phyloP scores from a whole-genome alignment of 208 protist genomes.

The Lotmaria passim region DNA sequence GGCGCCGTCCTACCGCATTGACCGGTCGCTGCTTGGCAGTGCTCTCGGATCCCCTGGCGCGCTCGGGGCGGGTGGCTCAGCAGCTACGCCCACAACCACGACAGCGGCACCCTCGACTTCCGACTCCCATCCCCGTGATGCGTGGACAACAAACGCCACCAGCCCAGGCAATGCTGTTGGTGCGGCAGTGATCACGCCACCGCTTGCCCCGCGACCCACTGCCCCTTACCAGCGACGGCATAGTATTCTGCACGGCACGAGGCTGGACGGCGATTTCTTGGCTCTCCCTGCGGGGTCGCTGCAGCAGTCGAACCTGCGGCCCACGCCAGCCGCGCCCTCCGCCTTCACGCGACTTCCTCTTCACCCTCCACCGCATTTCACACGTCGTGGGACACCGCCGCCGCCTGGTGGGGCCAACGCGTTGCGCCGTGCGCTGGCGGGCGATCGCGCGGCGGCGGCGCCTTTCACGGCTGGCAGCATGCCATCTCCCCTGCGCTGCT shows the following conservation, averaged over 20 bases:
- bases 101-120: not conserved
- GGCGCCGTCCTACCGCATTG: slow-evolving; percentile 14
- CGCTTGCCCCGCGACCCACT: not conserved
- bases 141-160: not conserved
- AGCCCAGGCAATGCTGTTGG: not conserved
- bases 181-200: not conserved
- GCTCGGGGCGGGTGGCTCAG: not conserved
- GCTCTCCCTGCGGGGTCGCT: not conserved
- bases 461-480: not conserved
- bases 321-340: not conserved
- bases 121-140: not conserved
- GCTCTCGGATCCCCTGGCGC: not conserved
- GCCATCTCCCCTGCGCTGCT: slow-evolving; percentile 1
- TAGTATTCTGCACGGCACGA: slow-evolving; percentile 25
- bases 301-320: not conserved
- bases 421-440: slow-evolving; percentile 7
- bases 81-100: not conserved
- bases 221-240: slow-evolving; percentile 21
- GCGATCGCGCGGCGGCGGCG: not conserved
- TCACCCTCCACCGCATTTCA: too few relatives aligned
- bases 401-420: slow-evolving; percentile 4
- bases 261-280: slow-evolving; percentile 7
- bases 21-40: slow-evolving; percentile 14
- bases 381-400: slow-evolving; percentile 8
- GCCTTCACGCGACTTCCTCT: not conserved